phyloP scores from a whole-genome alignment of 208 protist species.

The Crithidia brevicula region DNA sequence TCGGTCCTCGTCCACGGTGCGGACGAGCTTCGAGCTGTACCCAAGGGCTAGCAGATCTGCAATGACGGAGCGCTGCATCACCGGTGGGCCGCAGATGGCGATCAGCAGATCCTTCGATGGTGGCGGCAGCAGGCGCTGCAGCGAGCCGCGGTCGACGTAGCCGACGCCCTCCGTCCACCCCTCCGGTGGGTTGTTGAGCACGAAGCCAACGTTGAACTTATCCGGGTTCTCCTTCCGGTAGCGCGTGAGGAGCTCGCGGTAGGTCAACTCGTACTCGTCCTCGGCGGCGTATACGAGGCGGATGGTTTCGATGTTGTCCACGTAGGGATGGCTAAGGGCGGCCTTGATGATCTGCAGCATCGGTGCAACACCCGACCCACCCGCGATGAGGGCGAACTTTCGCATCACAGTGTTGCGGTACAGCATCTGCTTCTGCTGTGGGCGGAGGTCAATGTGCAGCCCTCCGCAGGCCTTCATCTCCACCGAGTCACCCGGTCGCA shows the following conservation, averaged over 20 bases:
- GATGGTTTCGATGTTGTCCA: constrained; percentile 56
- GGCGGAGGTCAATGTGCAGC: constrained; percentile 48
- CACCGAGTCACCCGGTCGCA: constrained; percentile 72
- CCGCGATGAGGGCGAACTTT: constrained; percentile 61
- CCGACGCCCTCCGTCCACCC: constrained; percentile 72
- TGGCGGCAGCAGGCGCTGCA: constrained; percentile 48
- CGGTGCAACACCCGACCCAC: constrained; percentile 73
- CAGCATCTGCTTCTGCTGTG: constrained; percentile 49
- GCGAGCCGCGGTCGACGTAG: constrained; percentile 42
- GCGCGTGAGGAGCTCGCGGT: constrained; percentile 41
- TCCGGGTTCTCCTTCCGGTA: constrained; percentile 50
- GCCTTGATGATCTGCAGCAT: constrained; percentile 84
- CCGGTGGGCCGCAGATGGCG: constrained; percentile 78
- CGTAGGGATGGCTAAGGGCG: constrained; percentile 50
- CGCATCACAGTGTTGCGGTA: constrained; percentile 48
- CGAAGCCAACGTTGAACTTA: constrained; percentile 55
- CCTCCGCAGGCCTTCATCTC: constrained; percentile 71
- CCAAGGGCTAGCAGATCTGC: constrained; percentile 47
- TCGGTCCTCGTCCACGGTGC: constrained; percentile 67
- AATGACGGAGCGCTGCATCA: constrained; percentile 77
- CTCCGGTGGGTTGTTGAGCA: constrained; percentile 58
- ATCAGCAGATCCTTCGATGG: constrained; percentile 73
- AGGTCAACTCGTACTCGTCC: constrained; percentile 63
- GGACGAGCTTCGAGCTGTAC: constrained; percentile 64
- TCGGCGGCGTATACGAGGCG: constrained; percentile 69